phyloP scores from a whole-genome alignment of 176 grass and related monocot species.

The Oryza australiensis region DNA sequence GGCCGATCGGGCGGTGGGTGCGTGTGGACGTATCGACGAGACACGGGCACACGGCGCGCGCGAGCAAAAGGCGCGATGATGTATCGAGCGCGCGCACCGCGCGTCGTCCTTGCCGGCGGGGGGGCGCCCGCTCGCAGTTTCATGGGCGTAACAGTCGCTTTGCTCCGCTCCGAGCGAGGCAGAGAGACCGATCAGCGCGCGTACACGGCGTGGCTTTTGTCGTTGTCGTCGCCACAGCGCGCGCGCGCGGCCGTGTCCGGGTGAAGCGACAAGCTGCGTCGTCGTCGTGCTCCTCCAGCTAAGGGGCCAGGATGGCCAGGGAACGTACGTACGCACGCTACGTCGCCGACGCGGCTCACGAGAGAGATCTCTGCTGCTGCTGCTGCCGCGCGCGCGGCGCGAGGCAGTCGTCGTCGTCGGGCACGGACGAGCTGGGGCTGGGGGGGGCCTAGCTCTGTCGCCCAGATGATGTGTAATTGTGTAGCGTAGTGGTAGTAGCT shows the following conservation, averaged over 20 bases:
- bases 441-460: constrained; percentile 9
- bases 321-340: not conserved
- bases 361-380: constrained; percentile 33
- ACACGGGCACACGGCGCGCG: constrained; percentile 4
- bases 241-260: not conserved
- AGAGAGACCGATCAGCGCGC: constrained; percentile 6
- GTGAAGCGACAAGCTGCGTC: not conserved
- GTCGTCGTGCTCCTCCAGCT: not conserved
- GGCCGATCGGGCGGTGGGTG: no score
- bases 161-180: not conserved
- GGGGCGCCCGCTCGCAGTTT: not conserved
- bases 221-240: not conserved
- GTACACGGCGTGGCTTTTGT: not conserved
- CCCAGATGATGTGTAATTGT: not conserved
- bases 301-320: not conserved
- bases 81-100: no score
- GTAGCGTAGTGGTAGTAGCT: not conserved
- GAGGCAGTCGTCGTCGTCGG: constrained; percentile 6
- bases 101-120: not conserved
- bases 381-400: not conserved
- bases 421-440: not conserved
- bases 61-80: no score
- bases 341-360: constrained; percentile 27
- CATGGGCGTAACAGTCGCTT: constrained; percentile 13
- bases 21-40: not conserved